Evolutionary conservation across 148 eudicot species (phyloP).

Genomic region (Heliamphora exappendiculata): DNA sequence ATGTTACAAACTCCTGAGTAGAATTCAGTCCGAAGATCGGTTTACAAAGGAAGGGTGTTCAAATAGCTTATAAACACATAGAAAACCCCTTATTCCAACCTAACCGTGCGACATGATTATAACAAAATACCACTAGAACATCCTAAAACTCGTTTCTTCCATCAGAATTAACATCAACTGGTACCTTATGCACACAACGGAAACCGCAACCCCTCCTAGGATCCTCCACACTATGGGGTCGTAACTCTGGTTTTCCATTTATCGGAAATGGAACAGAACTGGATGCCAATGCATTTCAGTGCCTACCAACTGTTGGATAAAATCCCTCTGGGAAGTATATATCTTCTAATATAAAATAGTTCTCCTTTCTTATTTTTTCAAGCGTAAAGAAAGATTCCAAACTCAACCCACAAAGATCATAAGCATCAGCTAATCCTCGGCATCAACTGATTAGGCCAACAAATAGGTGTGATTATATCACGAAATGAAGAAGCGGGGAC

Average conservation of each 20-base stretch:
- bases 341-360: too few relatives aligned
- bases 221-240: conserved; percentile 74
- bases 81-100: too few relatives aligned
- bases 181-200: conserved; percentile 96
- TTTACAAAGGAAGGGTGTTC: too few relatives aligned
- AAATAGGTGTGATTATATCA: neutral
- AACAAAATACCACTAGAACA: neutral
- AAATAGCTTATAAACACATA: too few relatives aligned
- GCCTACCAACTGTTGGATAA: conserved; percentile 22
- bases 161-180: conserved; percentile 2
- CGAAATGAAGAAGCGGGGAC: neutral
- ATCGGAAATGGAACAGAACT: conserved; percentile 24
- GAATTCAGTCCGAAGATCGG: too few relatives aligned
- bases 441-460: neutral
- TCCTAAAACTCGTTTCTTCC: neutral
- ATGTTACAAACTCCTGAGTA: too few relatives aligned
- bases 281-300: neutral
- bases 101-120: too few relatives aligned
- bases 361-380: too few relatives aligned
- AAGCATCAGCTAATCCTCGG: neutral
- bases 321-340: conserved; percentile 13
- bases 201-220: conserved; percentile 84
- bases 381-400: neutral
- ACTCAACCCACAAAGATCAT: neutral
- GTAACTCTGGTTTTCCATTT: conserved; percentile 36